These are phyloP conservation scores for Saxispiralis lemnorum DNA, from an alignment of 495 filamentous ascomycete species.

Conservation along the genomic window DNA sequence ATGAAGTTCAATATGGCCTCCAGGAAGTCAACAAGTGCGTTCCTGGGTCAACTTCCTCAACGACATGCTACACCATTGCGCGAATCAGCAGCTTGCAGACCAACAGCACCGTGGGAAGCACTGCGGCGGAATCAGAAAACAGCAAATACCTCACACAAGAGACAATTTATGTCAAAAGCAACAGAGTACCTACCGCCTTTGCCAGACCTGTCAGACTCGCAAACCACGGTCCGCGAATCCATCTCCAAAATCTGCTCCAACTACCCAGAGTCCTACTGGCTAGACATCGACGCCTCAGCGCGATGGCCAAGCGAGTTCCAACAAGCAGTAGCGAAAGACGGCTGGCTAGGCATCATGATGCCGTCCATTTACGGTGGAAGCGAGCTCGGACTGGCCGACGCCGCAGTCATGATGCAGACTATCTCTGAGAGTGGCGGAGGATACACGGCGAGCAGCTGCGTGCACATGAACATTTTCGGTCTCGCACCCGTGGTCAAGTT, in stretches of 20 bases:
- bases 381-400: slow-evolving; percentile 17
- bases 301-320: slow-evolving; percentile 17
- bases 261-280: slow-evolving; percentile 18
- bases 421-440: slow-evolving; percentile 19
- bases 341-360: slow-evolving; percentile 20
- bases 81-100: too few species aligned
- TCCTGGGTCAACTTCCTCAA: too few species aligned
- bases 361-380: slow-evolving; percentile 18
- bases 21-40: too few species aligned
- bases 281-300: slow-evolving; percentile 12
- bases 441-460: slow-evolving; percentile 14
- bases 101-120: too few species aligned
- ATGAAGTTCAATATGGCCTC: too few species aligned
- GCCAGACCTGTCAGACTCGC: slow-evolving; percentile 18
- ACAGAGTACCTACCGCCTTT: slow-evolving; percentile 16
- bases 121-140: too few species aligned
- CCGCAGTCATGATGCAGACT: slow-evolving; percentile 21
- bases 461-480: slow-evolving; percentile 22
- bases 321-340: slow-evolving; percentile 17
- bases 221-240: slow-evolving; percentile 16
- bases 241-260: slow-evolving; percentile 17
- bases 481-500: slow-evolving; percentile 19
- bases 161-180: slow-evolving; percentile 12
- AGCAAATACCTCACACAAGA: too few species aligned
- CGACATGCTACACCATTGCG: too few species aligned